Conservation (phyloP, 768 basidiomycete genomes). For the Kwoniella bestiolae region DNA sequence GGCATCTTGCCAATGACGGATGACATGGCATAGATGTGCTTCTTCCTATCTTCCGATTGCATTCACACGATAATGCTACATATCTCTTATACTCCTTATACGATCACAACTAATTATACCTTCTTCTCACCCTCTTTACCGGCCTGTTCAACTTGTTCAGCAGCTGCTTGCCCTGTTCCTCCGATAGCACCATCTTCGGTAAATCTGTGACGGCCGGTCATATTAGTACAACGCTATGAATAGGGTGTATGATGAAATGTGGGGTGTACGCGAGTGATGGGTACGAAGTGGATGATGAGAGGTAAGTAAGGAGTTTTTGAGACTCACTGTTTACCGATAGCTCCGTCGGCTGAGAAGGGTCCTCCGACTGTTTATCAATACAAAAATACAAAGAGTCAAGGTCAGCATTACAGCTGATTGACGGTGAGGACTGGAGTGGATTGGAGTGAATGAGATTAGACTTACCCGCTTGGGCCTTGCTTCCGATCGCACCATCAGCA, state of each 20-base stretch:
- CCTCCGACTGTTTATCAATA: constrained; percentile 34
- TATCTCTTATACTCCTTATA: too few species aligned
- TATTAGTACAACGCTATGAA: neutral
- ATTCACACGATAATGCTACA: too few species aligned
- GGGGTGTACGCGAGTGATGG: neutral
- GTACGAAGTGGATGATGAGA: too few species aligned
- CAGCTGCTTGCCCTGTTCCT: constrained; percentile 34
- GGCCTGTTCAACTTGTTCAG: constrained; percentile 33
- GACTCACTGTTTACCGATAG: constrained; percentile 46
- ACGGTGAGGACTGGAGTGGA: too few species aligned
- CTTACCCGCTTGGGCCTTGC: constrained; percentile 33
- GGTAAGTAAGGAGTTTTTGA: neutral
- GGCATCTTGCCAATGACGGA: too few species aligned
- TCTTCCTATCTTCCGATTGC: too few species aligned
- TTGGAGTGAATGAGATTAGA: too few species aligned
- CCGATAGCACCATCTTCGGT: constrained; percentile 38
- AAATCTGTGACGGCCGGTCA: constrained; percentile 21
- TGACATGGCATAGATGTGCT: too few species aligned
- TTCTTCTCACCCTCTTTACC: constrained; percentile 33
- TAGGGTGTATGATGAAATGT: neutral
- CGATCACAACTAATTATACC: neutral
- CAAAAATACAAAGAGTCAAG: too few species aligned
- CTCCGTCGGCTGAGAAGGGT: constrained; percentile 42
- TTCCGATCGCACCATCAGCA: constrained; percentile 38
- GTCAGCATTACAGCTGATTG: too few species aligned